A percentile compares a stretch with the other conserved stretches of the same genome.
Conservation (phyloP, 768 basidiomycete species). For the Phlebiopsis flavidoalba region DNA sequence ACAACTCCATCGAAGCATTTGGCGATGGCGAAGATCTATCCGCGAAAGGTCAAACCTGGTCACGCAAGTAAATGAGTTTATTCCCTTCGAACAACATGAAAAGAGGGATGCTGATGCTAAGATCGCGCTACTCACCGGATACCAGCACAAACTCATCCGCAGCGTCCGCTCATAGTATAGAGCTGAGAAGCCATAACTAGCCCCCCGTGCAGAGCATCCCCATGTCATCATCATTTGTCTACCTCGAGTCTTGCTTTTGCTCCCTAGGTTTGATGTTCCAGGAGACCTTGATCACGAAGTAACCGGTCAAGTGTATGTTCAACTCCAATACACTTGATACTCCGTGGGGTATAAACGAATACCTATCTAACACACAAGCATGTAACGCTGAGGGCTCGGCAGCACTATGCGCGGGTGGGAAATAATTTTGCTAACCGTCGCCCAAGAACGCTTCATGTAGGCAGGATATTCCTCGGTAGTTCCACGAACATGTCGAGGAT, state of each 20-base stretch:
- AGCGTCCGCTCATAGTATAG: background rate
- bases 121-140: background rate
- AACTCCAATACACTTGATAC: constrained; percentile 17
- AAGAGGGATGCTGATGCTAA: no score
- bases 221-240: background rate
- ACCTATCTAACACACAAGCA: no score
- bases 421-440: no score
- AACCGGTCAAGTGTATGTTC: background rate
- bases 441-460: no score
- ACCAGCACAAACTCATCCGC: background rate
- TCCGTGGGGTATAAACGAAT: constrained; percentile 37
- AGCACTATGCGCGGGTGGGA: no score
- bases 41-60: constrained; percentile 29
- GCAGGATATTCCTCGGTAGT: no score
- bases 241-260: background rate
- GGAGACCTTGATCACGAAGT: background rate
- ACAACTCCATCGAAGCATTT: constrained; percentile 31
- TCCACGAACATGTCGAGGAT: no score
- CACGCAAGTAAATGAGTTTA: background rate
- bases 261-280: background rate
- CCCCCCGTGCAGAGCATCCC: background rate
- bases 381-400: no score
- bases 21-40: constrained; percentile 37
- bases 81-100: no score
- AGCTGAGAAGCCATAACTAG: background rate